phyloP scores from a whole-genome alignment of 768 basidiomycete genomes.

The Termitomyces sp. region DNA sequence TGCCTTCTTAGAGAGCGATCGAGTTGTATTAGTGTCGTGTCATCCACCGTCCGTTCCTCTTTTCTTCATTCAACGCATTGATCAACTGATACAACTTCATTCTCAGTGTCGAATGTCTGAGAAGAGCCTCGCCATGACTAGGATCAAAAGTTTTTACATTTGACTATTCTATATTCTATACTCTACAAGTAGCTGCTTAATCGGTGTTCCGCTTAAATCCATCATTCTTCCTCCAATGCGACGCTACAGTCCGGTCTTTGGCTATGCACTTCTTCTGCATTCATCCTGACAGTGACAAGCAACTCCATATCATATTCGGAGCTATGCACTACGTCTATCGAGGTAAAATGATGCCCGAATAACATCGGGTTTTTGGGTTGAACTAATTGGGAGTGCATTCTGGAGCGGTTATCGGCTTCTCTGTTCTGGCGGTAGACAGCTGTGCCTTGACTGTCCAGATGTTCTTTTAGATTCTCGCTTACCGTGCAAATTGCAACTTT shows the following conservation, averaged over 20 bases:
- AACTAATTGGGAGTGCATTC: not conserved
- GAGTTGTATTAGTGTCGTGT: not conserved
- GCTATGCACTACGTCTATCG: slow-evolving; percentile 8
- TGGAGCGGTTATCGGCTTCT: slow-evolving; percentile 12
- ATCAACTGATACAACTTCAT: slow-evolving; percentile 6
- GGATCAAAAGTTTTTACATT: slow-evolving; percentile 17
- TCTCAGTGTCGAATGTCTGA: slow-evolving; percentile 8
- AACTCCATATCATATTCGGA: slow-evolving; percentile 2
- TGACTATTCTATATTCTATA: slow-evolving; percentile 6
- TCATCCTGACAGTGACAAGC: slow-evolving; percentile 2
- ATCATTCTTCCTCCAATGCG: not conserved
- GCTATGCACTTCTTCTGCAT: slow-evolving; percentile 2
- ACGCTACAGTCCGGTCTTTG: not conserved
- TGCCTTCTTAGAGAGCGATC: slow-evolving; percentile 16
- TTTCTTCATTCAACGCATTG: not conserved
- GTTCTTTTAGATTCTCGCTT: slow-evolving; percentile 4
- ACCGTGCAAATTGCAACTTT: no score
- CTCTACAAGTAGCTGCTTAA: slow-evolving; percentile 8
- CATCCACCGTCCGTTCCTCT: not conserved
- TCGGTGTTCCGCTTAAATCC: slow-evolving; percentile 5
- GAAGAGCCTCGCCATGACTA: slow-evolving; percentile 1
- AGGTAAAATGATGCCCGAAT: slow-evolving; percentile 24
- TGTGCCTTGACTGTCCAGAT: not conserved
- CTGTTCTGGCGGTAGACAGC: slow-evolving; percentile 6
- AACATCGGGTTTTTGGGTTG: slow-evolving; percentile 12